Base-by-base conservation (phyloP, 192 early-diverging fungal species). In the Glomus cerebriforme region DNA sequence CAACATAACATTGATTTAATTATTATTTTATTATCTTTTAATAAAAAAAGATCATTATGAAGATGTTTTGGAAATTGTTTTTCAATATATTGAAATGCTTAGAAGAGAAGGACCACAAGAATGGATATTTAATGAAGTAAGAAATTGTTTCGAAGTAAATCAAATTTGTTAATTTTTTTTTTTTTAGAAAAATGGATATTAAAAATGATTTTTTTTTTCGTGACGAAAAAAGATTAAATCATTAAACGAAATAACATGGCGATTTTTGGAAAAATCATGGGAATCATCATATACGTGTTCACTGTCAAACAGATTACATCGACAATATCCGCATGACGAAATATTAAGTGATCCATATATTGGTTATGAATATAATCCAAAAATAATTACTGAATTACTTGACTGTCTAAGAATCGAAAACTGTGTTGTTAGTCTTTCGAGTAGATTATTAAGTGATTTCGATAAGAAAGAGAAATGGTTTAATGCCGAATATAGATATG, bases 31-130 rank as follows among this genome's bases (percentile, higher is more conserved):
- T 54, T 54, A 22, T 22, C 22, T 54, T 54, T 43, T 9, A 43
- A 43, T 43, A 43, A 3, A 43, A 39, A 68, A 35, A 68, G 66
- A n/a, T 79, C 82, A 93, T 72, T 95, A 93, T 76, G 86, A 95
- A 77, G 93, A 96, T 37, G 92, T 97, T 2, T 86, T 98, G 49
- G 79, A 88, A 7, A 87, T 91, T 24, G 79, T 97, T 24, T 99
- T 98, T 83, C 91, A 94, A 78, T 99, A 96, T 79, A 93, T 98
- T 74, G 84, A 92, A 34, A 91, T 98, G 90, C 81, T 99, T 19
- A 88, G 88, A 65, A 74, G 83, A 31, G 83, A 82, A 68, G 94
- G 92, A 34, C 85, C 94, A 54, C 90, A 94, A 73, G 84, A 92
- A 45, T 93, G 92, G 88, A 91, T 95, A 64, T 97, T 92, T 83